Conservation (phyloP, 1,284 basidiomycete species). For the Ustilago hordei region DNA sequence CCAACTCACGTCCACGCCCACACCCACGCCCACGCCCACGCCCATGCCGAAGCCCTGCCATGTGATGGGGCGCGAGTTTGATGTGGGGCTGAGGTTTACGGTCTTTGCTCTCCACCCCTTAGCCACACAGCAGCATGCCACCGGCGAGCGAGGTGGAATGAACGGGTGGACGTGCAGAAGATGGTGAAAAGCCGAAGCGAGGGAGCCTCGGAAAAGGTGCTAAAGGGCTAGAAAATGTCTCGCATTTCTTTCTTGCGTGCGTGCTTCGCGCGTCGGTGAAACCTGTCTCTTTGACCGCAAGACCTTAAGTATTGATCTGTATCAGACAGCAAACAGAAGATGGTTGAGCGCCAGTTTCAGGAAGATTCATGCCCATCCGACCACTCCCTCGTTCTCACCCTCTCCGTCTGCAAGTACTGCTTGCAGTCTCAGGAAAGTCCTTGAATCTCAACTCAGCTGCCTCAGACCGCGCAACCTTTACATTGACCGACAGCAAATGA, state of each 20-base stretch:
- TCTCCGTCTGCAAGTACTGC: background rate
- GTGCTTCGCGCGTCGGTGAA: background rate
- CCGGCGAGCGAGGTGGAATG: background rate
- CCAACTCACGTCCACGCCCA: too few relatives aligned
- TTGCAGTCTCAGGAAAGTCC: background rate
- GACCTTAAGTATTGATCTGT: background rate
- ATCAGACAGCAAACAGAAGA: constrained; percentile 1
- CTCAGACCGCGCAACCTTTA: background rate
- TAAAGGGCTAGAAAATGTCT: constrained; percentile 10
- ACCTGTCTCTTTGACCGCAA: background rate
- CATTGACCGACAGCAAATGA: background rate
- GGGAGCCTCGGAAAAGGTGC: background rate
- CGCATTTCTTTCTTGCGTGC: background rate
- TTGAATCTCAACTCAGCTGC: background rate
- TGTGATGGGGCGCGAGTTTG: background rate
- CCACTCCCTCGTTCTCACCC: background rate
- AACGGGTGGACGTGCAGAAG: background rate
- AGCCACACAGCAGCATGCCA: background rate
- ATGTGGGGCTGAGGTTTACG: constrained; percentile 3
- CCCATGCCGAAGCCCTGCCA: background rate
- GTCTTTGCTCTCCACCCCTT: background rate
- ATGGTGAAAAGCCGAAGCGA: constrained; percentile 1
- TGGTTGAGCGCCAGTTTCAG: constrained; percentile 1
- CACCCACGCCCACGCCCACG: too few relatives aligned
- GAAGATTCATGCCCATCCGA: background rate